Percentiles rank a stretch among this genome's conserved stretches.
phyloP scores from a whole-genome alignment of 495 filamentous ascomycete species.

The Wilcoxina mikolae region DNA sequence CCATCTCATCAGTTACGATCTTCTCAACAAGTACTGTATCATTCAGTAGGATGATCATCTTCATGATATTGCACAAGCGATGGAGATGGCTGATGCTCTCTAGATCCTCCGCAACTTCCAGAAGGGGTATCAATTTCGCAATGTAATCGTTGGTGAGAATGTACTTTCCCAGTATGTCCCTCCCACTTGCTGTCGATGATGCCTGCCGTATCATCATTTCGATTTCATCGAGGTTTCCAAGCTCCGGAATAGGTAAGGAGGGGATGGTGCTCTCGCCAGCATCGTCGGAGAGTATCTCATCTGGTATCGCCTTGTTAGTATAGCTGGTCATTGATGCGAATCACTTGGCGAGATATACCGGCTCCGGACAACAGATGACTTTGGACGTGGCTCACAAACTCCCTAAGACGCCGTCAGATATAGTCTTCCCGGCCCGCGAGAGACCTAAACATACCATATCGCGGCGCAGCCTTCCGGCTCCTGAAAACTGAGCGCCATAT shows the following conservation, averaged over 20 bases:
- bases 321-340: not conserved
- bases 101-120: conserved; percentile 75
- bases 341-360: conserved; percentile 13
- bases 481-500: conserved; percentile 98
- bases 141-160: conserved; percentile 78
- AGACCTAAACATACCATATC: conserved; percentile 54
- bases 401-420: conserved; percentile 40
- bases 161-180: conserved; percentile 80
- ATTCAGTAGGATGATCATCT: conserved; percentile 83
- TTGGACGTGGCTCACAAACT: conserved; percentile 78
- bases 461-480: conserved; percentile 85
- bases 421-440: conserved; percentile 4
- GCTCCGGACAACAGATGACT: conserved; percentile 39
- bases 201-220: conserved; percentile 65
- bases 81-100: conserved; percentile 78
- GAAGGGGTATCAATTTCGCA: conserved; percentile 66
- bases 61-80: conserved; percentile 93
- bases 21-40: conserved; percentile 88
- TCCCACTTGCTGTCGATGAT: conserved; percentile 55
- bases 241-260: conserved; percentile 57
- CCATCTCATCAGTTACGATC: conserved; percentile 74
- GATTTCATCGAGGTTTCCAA: conserved; percentile 67
- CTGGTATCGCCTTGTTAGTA: conserved; percentile 32
- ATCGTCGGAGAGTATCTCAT: conserved; percentile 86
- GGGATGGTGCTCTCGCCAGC: conserved; percentile 22